phyloP scores from a whole-genome alignment of 331 rosid genomes.

The Malus hybrid region DNA sequence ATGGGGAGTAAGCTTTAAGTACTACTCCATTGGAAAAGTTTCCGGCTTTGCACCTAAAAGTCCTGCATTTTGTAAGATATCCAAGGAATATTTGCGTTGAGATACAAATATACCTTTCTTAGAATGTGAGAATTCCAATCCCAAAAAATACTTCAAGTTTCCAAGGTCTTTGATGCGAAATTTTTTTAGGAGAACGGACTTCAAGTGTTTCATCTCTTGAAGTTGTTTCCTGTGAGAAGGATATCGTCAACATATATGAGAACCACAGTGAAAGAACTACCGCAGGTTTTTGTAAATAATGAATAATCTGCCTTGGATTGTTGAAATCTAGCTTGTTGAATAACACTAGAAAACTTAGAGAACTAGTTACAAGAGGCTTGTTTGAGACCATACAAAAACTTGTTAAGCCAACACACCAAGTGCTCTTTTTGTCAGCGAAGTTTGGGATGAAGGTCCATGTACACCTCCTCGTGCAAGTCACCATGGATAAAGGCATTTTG shows the following conservation, averaged over 20 bases:
- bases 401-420: neutral
- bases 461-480: no score
- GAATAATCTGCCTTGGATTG: neutral
- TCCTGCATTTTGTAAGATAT: neutral
- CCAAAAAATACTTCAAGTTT: neutral
- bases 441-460: no score
- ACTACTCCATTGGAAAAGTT: neutral
- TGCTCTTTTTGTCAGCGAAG: no score
- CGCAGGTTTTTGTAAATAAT: neutral
- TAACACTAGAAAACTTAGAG: neutral
- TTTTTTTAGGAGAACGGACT: neutral
- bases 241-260: neutral
- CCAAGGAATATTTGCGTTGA: neutral
- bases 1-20: neutral
- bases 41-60: neutral
- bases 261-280: neutral
- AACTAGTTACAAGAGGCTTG: neutral
- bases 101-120: neutral
- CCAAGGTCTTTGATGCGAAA: neutral
- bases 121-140: neutral
- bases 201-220: neutral
- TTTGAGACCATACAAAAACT: neutral
- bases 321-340: neutral
- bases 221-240: neutral
- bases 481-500: no score